Base-by-base conservation (phyloP, 306 rosid genomes). In the Dryas drummondii region DNA sequence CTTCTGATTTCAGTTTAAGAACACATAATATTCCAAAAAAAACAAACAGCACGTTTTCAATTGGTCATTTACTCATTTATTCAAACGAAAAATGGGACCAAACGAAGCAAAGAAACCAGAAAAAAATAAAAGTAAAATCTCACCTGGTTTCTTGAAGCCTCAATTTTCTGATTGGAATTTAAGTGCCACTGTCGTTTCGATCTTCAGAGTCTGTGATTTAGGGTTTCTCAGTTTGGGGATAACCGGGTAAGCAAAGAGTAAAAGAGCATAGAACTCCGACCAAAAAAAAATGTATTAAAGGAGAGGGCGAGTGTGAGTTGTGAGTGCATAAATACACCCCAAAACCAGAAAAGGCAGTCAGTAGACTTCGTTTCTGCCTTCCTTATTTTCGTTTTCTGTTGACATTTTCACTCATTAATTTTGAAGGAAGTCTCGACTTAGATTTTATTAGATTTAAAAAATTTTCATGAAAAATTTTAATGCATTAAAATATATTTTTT, bases 341-440 rank as follows among this genome's bases (percentile, higher is more conserved):
- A 59, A 22, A 61, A 70, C 77, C 77, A 59, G 77, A 63, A 59
- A 73, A 62, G 54, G 40, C 19, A 37, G 59, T 5, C 61, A 4
- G 58, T 32, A 48, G n/a, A 19, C 19, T 52, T 32, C 46, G 8
- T 49, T 16, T 14, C 62, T 41, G 19, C 4, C 63, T 58, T 58
- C 4, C 6, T 3, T 9, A 1, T 49, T 59, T 60, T 48, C 6
- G 55, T 51, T 17, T 51, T 32, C 17, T 9, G 41, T 61, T 37
- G 70, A 61, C 70, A 58, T 47, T 73, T 27, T 73, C 50, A 27
- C 46, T 10, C 15, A 3, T 16, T 26, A 8, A 19, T 0, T 3
- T 13, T n/a, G n/a, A n/a, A n/a, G n/a, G n/a, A n/a, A n/a, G n/a
- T n/a, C n/a, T n/a, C n/a, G n/a, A n/a, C n/a, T n/a, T n/a, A n/a